Evolutionary conservation across 192 early-diverging fungal genomes (phyloP), one percentile per base, ranked within the genome.

Genomic region (Kappamyces sp.): DNA sequence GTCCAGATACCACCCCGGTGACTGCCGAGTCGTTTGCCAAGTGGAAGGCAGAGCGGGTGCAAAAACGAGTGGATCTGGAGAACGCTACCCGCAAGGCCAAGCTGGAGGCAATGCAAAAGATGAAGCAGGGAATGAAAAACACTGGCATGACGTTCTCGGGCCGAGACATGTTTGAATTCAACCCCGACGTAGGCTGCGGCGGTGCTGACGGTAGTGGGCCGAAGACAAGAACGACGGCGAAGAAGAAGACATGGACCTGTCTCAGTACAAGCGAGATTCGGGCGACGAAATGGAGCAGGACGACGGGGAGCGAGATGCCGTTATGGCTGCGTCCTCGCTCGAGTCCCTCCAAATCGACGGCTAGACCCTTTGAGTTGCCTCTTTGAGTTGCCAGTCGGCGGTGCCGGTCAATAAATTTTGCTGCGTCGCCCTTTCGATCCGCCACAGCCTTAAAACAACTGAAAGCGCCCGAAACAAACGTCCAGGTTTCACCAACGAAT

Each of bases 141-240:
- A 74, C 81, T 55, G 91, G 90, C 43, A 92, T 99, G 89, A 59
- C 67, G 35, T 79, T 83, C 59, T 96, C 92, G 49, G 97, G 97
- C 60, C 87, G 87, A 59, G 94, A 99, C 71, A 77, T 92, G 67
- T 99, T 99, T 74, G 90, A 94, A 61, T 99, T 97, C 75, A 97
- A 97, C 73, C 93, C 93, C 12, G 88, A 92, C 33, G 79, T 84
- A 73, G 89, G 87, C 43, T 73, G 75, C 3, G 82, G 76, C 42
- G 67, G 62, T 31, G 77, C 80, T 32, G 89, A 86, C 15, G 92
- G 90, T 44, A 23, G 23, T 23, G 23, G 23, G 23, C 23, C 23
- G 23, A 23, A 23, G 90, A 92, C 43, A 89, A 85, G 53, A 85
- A 85, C 39, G 89, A 80, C 54, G 88, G 84, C 40, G 77, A 77